A percentile compares a stretch with the other conserved stretches of the same genome.
These are phyloP conservation scores for Suhomyces guaymorum DNA, from an alignment of 1,139 yeast species.

Conservation along the genomic window DNA sequence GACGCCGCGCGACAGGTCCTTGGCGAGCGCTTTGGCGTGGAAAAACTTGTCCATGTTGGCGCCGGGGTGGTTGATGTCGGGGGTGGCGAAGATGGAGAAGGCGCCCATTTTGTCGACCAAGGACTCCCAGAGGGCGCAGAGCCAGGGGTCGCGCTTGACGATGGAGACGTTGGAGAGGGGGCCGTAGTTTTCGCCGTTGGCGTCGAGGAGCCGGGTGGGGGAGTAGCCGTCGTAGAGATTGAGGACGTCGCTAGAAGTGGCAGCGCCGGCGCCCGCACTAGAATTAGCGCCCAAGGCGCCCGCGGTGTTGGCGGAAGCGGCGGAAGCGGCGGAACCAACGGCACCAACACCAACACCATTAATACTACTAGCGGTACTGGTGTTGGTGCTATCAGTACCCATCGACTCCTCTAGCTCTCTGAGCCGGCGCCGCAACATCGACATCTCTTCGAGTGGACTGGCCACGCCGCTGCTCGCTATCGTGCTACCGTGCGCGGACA, in stretches of 20 bases:
- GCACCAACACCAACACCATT: too few species aligned
- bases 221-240: conserved; percentile 37
- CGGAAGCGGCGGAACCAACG: too few species aligned
- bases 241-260: conserved; percentile 24
- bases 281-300: too few species aligned
- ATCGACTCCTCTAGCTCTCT: conserved; percentile 14
- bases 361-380: too few species aligned
- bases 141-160: conserved; percentile 25
- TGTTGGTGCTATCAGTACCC: too few species aligned
- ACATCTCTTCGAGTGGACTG: conserved; percentile 13
- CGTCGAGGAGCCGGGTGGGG: conserved; percentile 24
- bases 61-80: conserved; percentile 6
- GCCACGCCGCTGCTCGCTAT: too few species aligned
- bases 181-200: conserved; percentile 23
- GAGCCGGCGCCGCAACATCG: conserved; percentile 12
- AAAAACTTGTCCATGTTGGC: conserved; percentile 26
- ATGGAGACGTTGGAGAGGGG: conserved; percentile 27
- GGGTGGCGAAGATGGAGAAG: conserved; percentile 5
- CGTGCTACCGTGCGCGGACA: too few species aligned
- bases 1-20: too few species aligned
- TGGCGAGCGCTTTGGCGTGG: conserved; percentile 33
- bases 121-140: conserved; percentile 20
- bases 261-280: too few species aligned
- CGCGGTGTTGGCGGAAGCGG: too few species aligned
- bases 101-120: conserved; percentile 2